Evolutionary conservation across 805 yeast genomes (phyloP).

Genomic region (Candida michaelii): DNA sequence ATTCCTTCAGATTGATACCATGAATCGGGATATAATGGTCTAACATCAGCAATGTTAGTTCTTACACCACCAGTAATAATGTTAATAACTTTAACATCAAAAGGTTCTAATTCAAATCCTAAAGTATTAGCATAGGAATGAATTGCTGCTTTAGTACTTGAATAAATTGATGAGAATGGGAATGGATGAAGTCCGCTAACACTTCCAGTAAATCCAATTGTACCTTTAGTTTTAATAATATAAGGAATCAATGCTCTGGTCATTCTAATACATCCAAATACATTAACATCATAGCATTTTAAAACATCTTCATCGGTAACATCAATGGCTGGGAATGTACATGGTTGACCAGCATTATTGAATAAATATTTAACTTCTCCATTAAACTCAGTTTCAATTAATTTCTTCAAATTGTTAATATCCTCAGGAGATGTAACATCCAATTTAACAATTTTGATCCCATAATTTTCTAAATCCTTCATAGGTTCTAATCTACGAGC

Average conservation of each 20-base stretch:
- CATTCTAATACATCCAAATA: conserved; percentile 65
- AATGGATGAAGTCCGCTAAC: conserved; percentile 63
- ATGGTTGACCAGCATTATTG: conserved; percentile 79
- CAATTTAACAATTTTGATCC: conserved; percentile 47
- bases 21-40: conserved; percentile 58
- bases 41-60: conserved; percentile 66
- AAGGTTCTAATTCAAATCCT: conserved; percentile 67
- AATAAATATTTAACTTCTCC: conserved; percentile 56
- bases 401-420: conserved; percentile 42
- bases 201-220: conserved; percentile 74
- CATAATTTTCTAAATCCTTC: conserved; percentile 48
- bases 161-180: conserved; percentile 69
- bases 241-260: conserved; percentile 56
- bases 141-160: conserved; percentile 73
- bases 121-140: conserved; percentile 67
- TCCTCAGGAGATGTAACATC: conserved; percentile 59
- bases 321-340: conserved; percentile 70
- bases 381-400: conserved; percentile 42
- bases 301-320: conserved; percentile 53
- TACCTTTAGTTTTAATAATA: conserved; percentile 64
- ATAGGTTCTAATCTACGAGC: conserved; percentile 68
- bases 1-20: conserved; percentile 54
- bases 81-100: conserved; percentile 68
- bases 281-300: conserved; percentile 63
- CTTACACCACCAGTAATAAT: conserved; percentile 74